Conservation (phyloP, 2,329 filamentous ascomycete genomes). For the Colletotrichum somersetense region DNA sequence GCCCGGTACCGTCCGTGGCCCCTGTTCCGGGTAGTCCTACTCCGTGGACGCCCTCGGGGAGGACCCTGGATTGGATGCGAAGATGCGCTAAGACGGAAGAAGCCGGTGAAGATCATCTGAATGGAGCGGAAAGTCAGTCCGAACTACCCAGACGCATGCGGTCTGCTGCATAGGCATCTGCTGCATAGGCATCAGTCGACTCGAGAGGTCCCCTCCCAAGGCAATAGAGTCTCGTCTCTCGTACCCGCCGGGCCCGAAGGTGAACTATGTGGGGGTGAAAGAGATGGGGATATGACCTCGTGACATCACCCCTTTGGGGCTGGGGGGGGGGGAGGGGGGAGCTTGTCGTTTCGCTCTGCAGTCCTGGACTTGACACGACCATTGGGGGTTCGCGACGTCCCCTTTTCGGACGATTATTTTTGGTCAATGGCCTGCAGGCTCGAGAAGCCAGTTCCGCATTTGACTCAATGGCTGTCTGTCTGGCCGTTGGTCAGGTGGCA, state of each 20-base stretch:
- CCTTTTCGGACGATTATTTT: constrained; percentile 8
- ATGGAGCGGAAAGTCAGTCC: constrained; percentile 1
- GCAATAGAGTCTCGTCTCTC: not conserved
- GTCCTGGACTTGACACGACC: not conserved
- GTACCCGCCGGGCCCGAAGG: constrained; percentile 32
- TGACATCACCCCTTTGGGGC: constrained; percentile 2
- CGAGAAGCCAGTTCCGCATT: not conserved
- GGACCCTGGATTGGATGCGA: constrained; percentile 11
- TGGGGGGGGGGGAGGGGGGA: not conserved
- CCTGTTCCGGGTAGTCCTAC: not conserved
- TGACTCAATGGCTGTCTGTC: not conserved
- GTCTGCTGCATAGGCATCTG: not conserved
- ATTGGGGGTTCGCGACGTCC: not conserved
- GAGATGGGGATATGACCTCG: not conserved
- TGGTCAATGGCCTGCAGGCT: not conserved
- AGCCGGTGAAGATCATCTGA: constrained; percentile 32
- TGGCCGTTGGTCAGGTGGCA: not conserved
- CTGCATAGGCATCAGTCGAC: not conserved
- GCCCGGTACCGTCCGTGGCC: not conserved
- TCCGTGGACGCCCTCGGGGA: not conserved
- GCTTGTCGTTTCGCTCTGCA: not conserved
- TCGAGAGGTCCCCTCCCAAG: not conserved
- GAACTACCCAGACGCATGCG: constrained; percentile 8
- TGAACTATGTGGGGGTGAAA: not conserved
- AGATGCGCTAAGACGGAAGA: constrained; percentile 14